phyloP scores from a whole-genome alignment of 176 grass and related monocot genomes.

The Aegilops bicornis region DNA sequence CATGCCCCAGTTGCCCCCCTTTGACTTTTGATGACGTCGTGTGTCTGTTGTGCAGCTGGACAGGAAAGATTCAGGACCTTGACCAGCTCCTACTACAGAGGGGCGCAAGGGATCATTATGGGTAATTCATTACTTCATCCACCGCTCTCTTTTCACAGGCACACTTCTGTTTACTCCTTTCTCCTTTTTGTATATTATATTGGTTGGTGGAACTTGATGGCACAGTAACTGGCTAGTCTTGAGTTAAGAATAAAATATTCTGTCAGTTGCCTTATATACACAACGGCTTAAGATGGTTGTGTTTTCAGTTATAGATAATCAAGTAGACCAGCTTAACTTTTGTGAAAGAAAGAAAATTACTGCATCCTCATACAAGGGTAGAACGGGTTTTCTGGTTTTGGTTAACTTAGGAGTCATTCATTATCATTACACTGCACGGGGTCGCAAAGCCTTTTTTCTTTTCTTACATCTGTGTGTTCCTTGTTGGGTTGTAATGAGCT shows the following conservation, averaged over 20 bases:
- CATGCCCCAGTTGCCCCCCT: background rate
- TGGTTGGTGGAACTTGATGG: too few species aligned
- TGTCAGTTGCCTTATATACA: too few species aligned
- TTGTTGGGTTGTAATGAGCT: background rate
- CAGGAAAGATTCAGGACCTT: slow-evolving; percentile 91
- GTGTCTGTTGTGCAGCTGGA: slow-evolving; percentile 56
- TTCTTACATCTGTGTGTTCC: background rate
- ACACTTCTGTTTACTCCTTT: too few species aligned
- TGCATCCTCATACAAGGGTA: background rate
- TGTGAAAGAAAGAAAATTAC: too few species aligned
- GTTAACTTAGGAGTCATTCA: background rate
- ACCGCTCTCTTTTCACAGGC: background rate
- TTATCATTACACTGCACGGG: background rate
- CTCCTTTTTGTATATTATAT: too few species aligned
- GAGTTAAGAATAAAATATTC: too few species aligned
- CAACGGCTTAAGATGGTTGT: too few species aligned
- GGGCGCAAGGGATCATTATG: slow-evolving; percentile 91
- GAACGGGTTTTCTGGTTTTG: background rate
- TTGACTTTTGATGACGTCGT: background rate
- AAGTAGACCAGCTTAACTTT: too few species aligned
- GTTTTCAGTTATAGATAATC: too few species aligned
- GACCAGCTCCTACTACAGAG: slow-evolving; percentile 96
- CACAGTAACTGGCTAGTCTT: too few species aligned
- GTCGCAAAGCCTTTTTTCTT: background rate
- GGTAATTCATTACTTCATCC: slow-evolving; percentile 41